These are phyloP conservation scores for Torrubiella hemipterigena DNA, from an alignment of 2,329 filamentous ascomycete genomes.

Conservation along the genomic window DNA sequence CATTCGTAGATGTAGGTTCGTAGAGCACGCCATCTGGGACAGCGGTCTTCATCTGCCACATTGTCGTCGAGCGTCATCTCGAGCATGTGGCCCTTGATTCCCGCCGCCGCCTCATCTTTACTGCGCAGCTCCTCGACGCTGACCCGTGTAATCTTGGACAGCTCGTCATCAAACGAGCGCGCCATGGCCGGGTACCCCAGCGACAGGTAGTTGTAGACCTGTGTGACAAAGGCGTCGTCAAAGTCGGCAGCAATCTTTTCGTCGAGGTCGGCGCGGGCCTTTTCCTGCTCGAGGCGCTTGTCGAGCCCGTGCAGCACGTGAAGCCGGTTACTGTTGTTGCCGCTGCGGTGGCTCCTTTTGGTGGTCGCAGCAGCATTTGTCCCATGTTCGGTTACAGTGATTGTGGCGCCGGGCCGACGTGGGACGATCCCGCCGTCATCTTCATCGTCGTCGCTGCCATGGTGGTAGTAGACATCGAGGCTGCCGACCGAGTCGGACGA, in stretches of 20 bases:
- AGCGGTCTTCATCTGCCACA: constrained; percentile 38
- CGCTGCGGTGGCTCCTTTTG: constrained; percentile 15
- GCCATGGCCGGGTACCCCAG: constrained; percentile 84
- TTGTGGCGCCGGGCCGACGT: too few species aligned
- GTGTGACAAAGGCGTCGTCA: constrained; percentile 74
- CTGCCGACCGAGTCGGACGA: constrained; percentile 9
- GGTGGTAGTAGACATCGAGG: not conserved
- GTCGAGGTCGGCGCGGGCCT: constrained; percentile 35
- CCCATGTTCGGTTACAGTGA: too few species aligned
- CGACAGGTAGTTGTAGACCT: constrained; percentile 94
- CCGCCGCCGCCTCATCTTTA: constrained; percentile 51
- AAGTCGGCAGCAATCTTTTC: constrained; percentile 56
- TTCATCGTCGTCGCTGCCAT: not conserved
- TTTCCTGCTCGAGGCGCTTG: constrained; percentile 36
- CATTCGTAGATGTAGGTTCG: constrained; percentile 78
- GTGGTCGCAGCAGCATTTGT: too few species aligned
- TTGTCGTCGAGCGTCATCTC: constrained; percentile 34
- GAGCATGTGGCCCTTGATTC: constrained; percentile 62
- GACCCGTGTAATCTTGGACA: constrained; percentile 69
- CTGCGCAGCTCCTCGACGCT: constrained; percentile 54
- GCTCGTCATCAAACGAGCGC: constrained; percentile 70
- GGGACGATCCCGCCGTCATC: constrained; percentile 1
- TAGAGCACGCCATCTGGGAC: constrained; percentile 70
- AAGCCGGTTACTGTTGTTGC: constrained; percentile 30
- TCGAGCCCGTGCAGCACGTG: constrained; percentile 40